A percentile compares a stretch with the other conserved stretches of the same genome.
phyloP scores from a whole-genome alignment of 192 early-diverging fungal species.

The Entrophospora sp. region DNA sequence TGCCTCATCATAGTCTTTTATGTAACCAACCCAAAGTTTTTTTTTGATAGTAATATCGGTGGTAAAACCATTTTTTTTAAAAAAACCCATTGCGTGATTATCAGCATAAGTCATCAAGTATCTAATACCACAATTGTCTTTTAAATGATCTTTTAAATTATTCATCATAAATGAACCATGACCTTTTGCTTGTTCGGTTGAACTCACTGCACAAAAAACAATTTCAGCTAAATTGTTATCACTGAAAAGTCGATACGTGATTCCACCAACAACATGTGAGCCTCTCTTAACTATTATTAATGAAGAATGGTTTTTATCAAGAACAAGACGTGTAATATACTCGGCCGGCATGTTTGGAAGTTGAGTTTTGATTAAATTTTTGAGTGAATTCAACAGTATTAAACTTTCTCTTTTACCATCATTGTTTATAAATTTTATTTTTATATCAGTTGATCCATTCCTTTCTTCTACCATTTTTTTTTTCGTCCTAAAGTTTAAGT shows the following conservation, averaged over 20 bases:
- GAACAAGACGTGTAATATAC: slow-evolving; percentile 94
- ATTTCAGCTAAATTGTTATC: slow-evolving; percentile 94
- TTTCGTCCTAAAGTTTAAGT: too few species aligned
- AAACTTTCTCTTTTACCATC: slow-evolving; percentile 70
- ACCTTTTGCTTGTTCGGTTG: slow-evolving; percentile 91
- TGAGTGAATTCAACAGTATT: slow-evolving; percentile 88
- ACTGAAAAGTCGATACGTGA: slow-evolving; percentile 86
- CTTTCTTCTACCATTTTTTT: slow-evolving; percentile 2
- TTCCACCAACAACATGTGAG: slow-evolving; percentile 81
- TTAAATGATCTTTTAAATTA: slow-evolving; percentile 91
- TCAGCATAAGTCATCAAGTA: slow-evolving; percentile 98
- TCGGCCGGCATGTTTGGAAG: slow-evolving; percentile 99
- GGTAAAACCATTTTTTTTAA: slow-evolving; percentile 99
- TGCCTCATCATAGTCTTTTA: slow-evolving; percentile 99
- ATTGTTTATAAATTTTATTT: slow-evolving; percentile 79
- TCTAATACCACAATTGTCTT: slow-evolving; percentile 56
- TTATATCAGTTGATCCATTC: slow-evolving; percentile 23
- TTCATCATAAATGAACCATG: slow-evolving; percentile 95
- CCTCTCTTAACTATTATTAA: slow-evolving; percentile 60
- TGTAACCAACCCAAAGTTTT: slow-evolving; percentile 92
- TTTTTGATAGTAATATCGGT: slow-evolving; percentile 94
- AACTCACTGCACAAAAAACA: slow-evolving; percentile 94
- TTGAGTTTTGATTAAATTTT: slow-evolving; percentile 95
- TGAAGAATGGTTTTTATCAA: slow-evolving; percentile 84
- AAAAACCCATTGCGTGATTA: slow-evolving; percentile 98